Base-by-base conservation (phyloP, 441 rosid species). In the Brassica balearica region DNA sequence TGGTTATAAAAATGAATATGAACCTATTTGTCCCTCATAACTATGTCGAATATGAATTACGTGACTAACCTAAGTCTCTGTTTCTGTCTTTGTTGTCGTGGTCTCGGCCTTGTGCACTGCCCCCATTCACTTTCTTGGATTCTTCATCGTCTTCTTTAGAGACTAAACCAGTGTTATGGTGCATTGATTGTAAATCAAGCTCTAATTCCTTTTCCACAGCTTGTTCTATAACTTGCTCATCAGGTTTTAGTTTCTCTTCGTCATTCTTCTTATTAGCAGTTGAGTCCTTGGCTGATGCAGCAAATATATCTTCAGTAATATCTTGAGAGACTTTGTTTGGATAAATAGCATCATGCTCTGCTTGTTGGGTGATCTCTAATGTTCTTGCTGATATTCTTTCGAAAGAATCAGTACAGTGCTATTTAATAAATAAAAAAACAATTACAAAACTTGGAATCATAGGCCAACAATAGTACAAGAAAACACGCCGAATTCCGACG, bases 301-400 rank as follows among this genome's bases (percentile, higher is more conserved):
- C 58, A 23, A 0, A 8, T 23, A 48, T 68, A 61, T 78, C 65
- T 25, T 36, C 27, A 12, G 1, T 5, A 12, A 7, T 51, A 34
- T 48, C 51, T 48, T 68, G 65, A 34, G 46, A 15, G 22, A 7
- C 59, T 1, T 9, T 53, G 22, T 15, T 53, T 53, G 59, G 10
- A 15, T 53, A 73, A 34, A 79, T 23, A 62, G 0, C 68, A 55
- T 55, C 68, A 64, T 69, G 43, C 43, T 64, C 72, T 68, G 58
- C 8, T 61, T 72, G 23, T 34, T 67, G 34, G 69, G 48, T 36
- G 34, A 36, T 36, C 19, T 78, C 74, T 6, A 51, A 23, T 61
- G 58, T 15, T 48, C 15, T 66, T 43, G 81, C 73, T 20, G 81
- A 72, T 66, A 22, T 72, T 58, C 32, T 25, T 61, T 51, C 59